Evolutionary conservation across 176 grass and related monocot species (phyloP).

Genomic region (Lolium rigidum): DNA sequence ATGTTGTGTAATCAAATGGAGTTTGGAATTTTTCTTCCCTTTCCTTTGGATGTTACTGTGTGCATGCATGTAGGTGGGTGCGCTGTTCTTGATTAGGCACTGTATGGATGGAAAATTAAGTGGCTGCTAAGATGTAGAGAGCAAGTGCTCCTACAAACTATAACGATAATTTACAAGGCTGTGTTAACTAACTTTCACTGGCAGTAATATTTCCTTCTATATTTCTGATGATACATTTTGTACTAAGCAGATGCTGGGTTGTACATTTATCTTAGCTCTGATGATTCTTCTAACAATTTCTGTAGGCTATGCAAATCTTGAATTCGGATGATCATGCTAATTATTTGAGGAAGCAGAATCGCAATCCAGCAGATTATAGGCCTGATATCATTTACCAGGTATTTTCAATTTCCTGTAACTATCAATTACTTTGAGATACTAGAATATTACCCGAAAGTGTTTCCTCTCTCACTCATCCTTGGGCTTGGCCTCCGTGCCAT

Average conservation of each 20-base stretch:
- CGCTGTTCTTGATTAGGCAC: neutral
- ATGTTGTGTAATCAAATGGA: neutral
- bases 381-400: conserved; percentile 99
- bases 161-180: conserved; percentile 1
- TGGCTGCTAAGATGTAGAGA: neutral
- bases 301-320: conserved; percentile 88
- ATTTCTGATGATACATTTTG: neutral
- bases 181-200: neutral
- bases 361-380: conserved; percentile 89
- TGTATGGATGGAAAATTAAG: neutral
- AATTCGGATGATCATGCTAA: conserved; percentile 95
- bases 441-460: neutral
- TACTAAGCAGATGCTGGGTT: neutral
- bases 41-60: neutral
- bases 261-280: conserved; percentile 20
- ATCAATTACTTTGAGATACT: neutral
- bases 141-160: neutral
- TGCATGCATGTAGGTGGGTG: neutral
- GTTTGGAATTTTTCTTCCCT: neutral
- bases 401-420: conserved; percentile 21
- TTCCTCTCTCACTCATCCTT: neutral
- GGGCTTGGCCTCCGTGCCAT: neutral
- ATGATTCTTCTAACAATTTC: conserved; percentile 29
- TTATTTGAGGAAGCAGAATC: conserved; percentile 87
- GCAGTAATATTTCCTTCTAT: neutral